Base-by-base conservation (phyloP, 108 stramenopile genomes). In the Chaetoceros muelleri region DNA sequence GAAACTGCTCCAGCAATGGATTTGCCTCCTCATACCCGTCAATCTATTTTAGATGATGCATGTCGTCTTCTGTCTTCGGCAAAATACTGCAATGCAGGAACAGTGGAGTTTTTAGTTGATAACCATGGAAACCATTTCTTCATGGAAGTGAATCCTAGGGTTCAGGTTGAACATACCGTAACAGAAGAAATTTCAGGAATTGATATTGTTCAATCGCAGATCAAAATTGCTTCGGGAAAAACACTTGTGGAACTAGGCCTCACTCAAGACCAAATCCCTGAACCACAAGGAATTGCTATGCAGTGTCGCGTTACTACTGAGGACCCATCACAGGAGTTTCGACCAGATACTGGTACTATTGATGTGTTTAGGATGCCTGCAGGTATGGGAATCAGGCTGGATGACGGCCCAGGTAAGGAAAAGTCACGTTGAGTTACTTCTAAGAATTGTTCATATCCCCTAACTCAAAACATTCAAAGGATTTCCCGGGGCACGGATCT, bases 281-380 rank as follows among this genome's bases (percentile, higher is more conserved):
- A 75, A 21, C 76, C 89, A 7, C 57, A 28, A 45, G 93, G 95
- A 24, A 80, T 82, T 62, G 94, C 95, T 29, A 93, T 98, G 84
- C 94, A 98, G 66, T 92, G 92, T 59, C 86, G 97, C 45, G 90
- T 98, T 20, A 96, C 95, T 7, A 95, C 97, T 1, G 97, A 98
- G 61, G 83, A 95, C 61, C 89, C 87, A 0, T 57, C 73, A n/a
- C 79, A 76, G 47, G 91, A 95, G 71, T 96, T 96, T 67, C 75
- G 76, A 19, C 95, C 94, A 16, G 97, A 95, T 64, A 93, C 94
- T 23, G 95, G 95, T 8, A 80, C 71, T 25, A 93, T 95, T 40
- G 88, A 78, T 61, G 92, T 94, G 21, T 98, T 88, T 69, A 77
- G 93, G 31, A 56, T 78, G 76, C 90, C 96, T 5, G 85, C 80